Evolutionary conservation across 1,139 yeast species (phyloP), one percentile per base, ranked within the genome.

Genomic region (Suhomyces panamericanus): DNA sequence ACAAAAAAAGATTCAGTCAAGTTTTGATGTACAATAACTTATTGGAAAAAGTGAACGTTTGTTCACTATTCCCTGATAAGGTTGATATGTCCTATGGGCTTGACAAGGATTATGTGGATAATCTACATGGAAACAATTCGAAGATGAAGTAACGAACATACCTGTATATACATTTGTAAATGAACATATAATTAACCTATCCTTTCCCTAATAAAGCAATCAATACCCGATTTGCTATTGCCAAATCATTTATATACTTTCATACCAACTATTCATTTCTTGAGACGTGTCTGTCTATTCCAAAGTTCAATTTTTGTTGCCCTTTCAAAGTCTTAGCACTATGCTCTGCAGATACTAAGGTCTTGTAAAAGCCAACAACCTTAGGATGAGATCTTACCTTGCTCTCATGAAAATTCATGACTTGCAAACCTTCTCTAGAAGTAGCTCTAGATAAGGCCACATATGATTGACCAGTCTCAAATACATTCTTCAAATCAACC

Each of bases 381-480:
- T 73, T 78, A 0, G 73, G 71, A 62, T 86, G 87, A 0, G 89
- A 81, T 54, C 64, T 70, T 6, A 87, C 83, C 54, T 78, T 81
- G 1, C 61, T 56, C 33, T 73, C 75, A 46, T 78, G 73, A 60
- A 90, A 90, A 53, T 88, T 85, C 42, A 81, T 61, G 1, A 90
- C 87, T 55, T 88, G 96, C 34, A 90, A 67, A 0, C 96, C 96
- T 2, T 80, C 80, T 57, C 96, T 71, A 6, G 86, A 79, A 0
- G 83, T 86, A 1, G 96, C 97, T 60, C 97, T 77, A 1, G 95
- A 86, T 31, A 91, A 70, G 0, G 97, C 97, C 27, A 55, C 58
- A 34, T 55, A 55, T 6, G 58, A 53, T 27, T 55, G 58, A 16
- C 59, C 59, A 28, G 82, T 85, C 59, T 91, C 99, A 64, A 93